These are phyloP conservation scores for Penicillium canescens DNA, from an alignment of 495 filamentous ascomycete genomes.

Conservation along the genomic window DNA sequence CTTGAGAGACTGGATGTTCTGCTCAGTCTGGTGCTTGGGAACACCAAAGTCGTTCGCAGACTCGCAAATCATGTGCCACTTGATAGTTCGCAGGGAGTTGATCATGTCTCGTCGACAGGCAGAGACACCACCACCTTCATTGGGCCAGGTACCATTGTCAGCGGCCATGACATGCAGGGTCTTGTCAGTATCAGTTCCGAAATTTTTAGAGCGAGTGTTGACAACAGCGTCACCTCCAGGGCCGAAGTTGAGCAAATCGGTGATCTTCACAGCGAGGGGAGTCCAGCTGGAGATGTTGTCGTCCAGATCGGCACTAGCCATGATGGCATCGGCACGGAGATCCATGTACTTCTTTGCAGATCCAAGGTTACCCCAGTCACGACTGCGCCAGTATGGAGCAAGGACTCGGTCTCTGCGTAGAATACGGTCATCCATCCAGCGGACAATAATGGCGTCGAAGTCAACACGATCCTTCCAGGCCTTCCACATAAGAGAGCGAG, in stretches of 20 bases:
- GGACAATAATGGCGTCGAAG: slow-evolving; percentile 60
- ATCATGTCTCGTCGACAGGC: slow-evolving; percentile 69
- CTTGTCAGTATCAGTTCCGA: slow-evolving; percentile 51
- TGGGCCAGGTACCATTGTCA: slow-evolving; percentile 67
- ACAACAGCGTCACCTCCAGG: slow-evolving; percentile 58
- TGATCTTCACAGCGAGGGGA: slow-evolving; percentile 60
- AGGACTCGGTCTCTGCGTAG: slow-evolving; percentile 57
- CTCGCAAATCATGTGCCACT: slow-evolving; percentile 68
- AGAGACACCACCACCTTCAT: slow-evolving; percentile 66
- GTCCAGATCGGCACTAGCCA: slow-evolving; percentile 62
- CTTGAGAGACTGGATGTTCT: slow-evolving; percentile 65
- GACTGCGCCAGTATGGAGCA: slow-evolving; percentile 56
- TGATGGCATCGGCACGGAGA: slow-evolving; percentile 55
- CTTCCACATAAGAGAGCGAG: slow-evolving; percentile 64
- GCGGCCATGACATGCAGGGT: slow-evolving; percentile 62
- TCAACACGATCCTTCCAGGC: slow-evolving; percentile 60
- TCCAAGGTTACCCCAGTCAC: slow-evolving; percentile 54
- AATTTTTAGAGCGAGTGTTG: slow-evolving; percentile 42
- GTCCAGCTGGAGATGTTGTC: slow-evolving; percentile 59
- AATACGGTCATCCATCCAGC: slow-evolving; percentile 64
- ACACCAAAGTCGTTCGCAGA: slow-evolving; percentile 66
- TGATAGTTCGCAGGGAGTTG: slow-evolving; percentile 60
- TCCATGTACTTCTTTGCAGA: slow-evolving; percentile 58
- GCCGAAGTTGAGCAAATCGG: slow-evolving; percentile 64
- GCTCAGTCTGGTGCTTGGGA: slow-evolving; percentile 66